Evolutionary conservation across 305 asterid genomes (phyloP), one percentile per base, ranked within the genome.

Genomic region (Euphrasia arctica): DNA sequence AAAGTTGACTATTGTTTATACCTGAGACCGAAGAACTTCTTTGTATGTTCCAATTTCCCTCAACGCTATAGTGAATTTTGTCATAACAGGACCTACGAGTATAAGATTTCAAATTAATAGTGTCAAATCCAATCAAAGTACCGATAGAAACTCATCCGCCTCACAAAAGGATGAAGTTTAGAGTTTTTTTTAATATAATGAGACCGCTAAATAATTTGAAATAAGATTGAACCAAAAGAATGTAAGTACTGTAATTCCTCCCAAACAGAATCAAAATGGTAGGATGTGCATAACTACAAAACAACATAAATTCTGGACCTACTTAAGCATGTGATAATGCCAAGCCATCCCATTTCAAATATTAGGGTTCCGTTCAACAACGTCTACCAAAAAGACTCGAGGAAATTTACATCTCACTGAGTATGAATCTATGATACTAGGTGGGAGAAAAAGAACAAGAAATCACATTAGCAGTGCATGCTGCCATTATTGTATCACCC

Each of bases 1-100:
- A 54, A 42, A 65, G 27, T 67, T 47, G 14, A 47, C 4, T n/a
- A 51, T 39, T 39, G 34, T 76, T 22, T 65, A 72, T 73, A 95
- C 99, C 97, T 95, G 99, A 68, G 99, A 95, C 78, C 99, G 88
- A 78, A 95, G 98, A 76, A 95, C 99, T 87, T 95, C 98, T 79
- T 95, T 95, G 77, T 95, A 95, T 12, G 97, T 95, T 62, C 99
- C 99, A 47, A 95, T 95, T 79, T 95, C 98, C 83, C 98, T 83
- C 80, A 95, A 81, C 27, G 99, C 99, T 72, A 95, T 95, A 47
- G 99, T 91, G 70, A 95, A 89, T 80, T 95, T 95, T 64, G 99
- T 89, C 98, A 95, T 95, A 56, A 91, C 97, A 73, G 97, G 97
- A 48, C 98, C 99, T 95, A 80, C 77, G 82, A 67, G 59, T 60